Evolutionary conservation across 768 basidiomycete species (phyloP), one percentile per base, ranked within the genome.

Genomic region (Naganishia friedmannii): DNA sequence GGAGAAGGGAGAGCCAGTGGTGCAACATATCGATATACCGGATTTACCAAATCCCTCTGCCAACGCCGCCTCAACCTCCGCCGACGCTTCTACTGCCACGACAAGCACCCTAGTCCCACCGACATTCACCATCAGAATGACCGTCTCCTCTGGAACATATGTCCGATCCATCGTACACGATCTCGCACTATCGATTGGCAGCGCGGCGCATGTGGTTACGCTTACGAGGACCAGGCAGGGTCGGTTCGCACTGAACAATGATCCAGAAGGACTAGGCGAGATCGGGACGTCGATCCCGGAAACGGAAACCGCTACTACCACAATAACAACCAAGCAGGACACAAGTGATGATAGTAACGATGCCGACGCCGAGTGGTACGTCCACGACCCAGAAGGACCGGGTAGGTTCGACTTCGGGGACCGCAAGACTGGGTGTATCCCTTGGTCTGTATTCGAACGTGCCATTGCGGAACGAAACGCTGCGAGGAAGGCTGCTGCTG

Each of bases 151-250:
- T 31, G 96, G 96, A 48, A 98, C 96, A 17, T 99, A 99, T 76
- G 94, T 99, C 66, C 89, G 96, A 60, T 93, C 90, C 0, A 89
- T 99, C 73, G 89, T 94, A 53, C 93, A 98, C 79, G 96, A 99
- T 79, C 85, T 99, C 9, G 92, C 90, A 19, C 87, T 87, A 72
- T 86, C 88, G 1, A 78, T 99, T 23, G 91, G 88, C 1, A 91
- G 90, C 29, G 91, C 91, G 5, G 96, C 93, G 0, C 93, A 96
- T 79, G 93, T 99, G 48, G 93, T 95, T 53, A 91, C 89, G 9
- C 85, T 98, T 70, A 90, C 87, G 17, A 87, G 96, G 42, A 88
- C 89, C n/a, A 86, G 91, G 46, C 96, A 98, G 84, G 92, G 93
- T 3, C 86, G 86, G 34, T 97, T 93, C 71, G 51, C 70, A 29